Evolutionary conservation across 495 filamentous ascomycete species (phyloP).

Genomic region (Xylona heveae): DNA sequence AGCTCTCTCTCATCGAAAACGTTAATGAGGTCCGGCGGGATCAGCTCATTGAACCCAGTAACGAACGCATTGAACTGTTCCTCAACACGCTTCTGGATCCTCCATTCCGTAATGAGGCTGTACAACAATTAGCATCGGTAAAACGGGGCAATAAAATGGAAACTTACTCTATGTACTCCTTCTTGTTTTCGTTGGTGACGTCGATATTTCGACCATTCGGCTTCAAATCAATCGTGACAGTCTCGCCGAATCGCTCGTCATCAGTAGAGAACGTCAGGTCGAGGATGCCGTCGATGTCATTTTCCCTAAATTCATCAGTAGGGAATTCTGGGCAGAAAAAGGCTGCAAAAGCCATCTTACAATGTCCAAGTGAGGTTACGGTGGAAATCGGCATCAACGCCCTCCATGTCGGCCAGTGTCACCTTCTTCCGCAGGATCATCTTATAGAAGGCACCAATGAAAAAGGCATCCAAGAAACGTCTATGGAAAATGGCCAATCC

Average conservation of each 20-base stretch:
- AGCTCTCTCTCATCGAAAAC: conserved; percentile 97
- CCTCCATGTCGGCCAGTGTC: conserved; percentile 87
- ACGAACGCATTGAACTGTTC: conserved; percentile 98
- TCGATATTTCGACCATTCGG: conserved; percentile 76
- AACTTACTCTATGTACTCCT: conserved; percentile 75
- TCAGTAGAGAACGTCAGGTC: conserved; percentile 91
- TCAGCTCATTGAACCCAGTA: conserved; percentile 91
- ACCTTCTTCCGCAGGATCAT: conserved; percentile 96
- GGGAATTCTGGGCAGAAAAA: neutral
- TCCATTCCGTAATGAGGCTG: conserved; percentile 91
- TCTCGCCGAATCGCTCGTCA: conserved; percentile 92
- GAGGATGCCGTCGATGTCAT: conserved; percentile 81
- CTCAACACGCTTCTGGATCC: conserved; percentile 92
- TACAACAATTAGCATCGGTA: too few relatives aligned
- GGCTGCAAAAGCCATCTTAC: conserved; percentile 18
- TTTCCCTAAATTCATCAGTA: conserved; percentile 36
- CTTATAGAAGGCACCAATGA: conserved; percentile 98
- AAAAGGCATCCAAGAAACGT: conserved; percentile 95
- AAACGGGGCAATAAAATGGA: too few relatives aligned
- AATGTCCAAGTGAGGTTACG: conserved; percentile 88
- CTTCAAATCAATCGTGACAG: conserved; percentile 79
- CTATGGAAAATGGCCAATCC: conserved; percentile 97
- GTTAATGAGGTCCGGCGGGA: conserved; percentile 88
- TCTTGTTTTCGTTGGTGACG: conserved; percentile 94
- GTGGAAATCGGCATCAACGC: conserved; percentile 94